phyloP scores from a whole-genome alignment of 345 rosid species.

The Citrus mangshanensis region DNA sequence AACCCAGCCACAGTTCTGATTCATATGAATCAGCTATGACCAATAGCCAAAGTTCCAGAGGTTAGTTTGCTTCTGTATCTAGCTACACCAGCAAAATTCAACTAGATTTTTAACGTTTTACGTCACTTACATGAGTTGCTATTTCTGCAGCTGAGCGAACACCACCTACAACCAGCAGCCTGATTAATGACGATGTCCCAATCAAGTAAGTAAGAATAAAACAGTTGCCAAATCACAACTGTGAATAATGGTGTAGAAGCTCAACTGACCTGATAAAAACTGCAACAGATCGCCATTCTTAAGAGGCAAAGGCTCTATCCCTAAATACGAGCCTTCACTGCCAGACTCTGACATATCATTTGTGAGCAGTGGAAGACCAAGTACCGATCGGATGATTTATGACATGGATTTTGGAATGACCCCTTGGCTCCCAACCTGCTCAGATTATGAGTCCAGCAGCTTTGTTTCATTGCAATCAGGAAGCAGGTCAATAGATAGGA shows the following conservation, averaged over 20 bases:
- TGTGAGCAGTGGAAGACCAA: slow-evolving; percentile 67
- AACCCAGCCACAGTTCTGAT: slow-evolving; percentile 1
- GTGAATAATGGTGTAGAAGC: neutral
- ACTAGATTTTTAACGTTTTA: neutral
- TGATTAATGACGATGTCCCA: slow-evolving; percentile 31
- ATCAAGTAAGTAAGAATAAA: slow-evolving; percentile 26
- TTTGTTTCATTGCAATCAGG: slow-evolving; percentile 35
- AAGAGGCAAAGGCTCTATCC: slow-evolving; percentile 28
- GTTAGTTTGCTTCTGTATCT: slow-evolving; percentile 17
- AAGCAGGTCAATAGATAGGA: slow-evolving; percentile 41
- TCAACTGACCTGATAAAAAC: neutral
- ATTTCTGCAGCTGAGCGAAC: slow-evolving; percentile 22
- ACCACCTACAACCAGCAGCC: slow-evolving; percentile 15
- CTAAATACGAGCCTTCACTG: slow-evolving; percentile 39
- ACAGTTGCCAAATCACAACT: neutral
- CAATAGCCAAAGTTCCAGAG: slow-evolving; percentile 22
- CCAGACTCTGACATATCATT: slow-evolving; percentile 70
- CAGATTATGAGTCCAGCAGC: slow-evolving; percentile 50
- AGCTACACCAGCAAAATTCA: neutral
- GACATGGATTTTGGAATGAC: slow-evolving; percentile 26
- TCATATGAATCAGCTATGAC: neutral
- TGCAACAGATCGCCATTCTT: slow-evolving; percentile 60
- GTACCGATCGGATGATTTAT: slow-evolving; percentile 48
- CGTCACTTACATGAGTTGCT: neutral
- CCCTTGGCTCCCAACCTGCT: slow-evolving; percentile 37